These are phyloP conservation scores for Leishmania gerbilli DNA, from an alignment of 208 protist genomes.

Conservation along the genomic window DNA sequence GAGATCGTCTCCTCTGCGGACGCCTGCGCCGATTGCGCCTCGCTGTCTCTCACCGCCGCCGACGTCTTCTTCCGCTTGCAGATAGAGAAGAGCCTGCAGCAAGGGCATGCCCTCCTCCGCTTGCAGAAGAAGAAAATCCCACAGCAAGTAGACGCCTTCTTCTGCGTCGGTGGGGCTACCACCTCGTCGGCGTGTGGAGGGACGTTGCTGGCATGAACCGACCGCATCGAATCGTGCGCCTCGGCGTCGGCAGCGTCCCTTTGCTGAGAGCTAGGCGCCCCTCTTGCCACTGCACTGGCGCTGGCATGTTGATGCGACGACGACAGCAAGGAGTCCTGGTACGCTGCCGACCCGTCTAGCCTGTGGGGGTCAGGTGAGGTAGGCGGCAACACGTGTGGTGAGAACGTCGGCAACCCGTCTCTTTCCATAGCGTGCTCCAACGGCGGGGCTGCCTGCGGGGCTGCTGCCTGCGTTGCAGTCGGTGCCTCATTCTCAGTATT, in stretches of 20 bases:
- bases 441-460: background rate
- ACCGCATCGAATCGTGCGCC: background rate
- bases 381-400: background rate
- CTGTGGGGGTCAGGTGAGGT: constrained; percentile 9
- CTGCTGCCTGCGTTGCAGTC: background rate
- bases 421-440: background rate
- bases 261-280: constrained; percentile 2
- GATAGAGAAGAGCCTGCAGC: background rate
- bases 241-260: background rate
- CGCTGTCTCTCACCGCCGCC: background rate
- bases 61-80: background rate
- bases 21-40: background rate
- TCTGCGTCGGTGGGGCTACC: background rate
- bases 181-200: background rate
- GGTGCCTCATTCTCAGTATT: background rate
- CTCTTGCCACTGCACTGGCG: background rate
- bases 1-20: background rate
- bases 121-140: constrained; percentile 5
- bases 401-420: background rate
- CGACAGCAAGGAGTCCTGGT: background rate
- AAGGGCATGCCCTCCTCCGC: background rate
- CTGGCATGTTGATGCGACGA: constrained; percentile 3
- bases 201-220: background rate
- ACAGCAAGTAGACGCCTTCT: constrained; percentile 10
- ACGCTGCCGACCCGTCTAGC: background rate